A percentile compares a stretch with the other conserved stretches of the same genome.
These are phyloP conservation scores for Ricinus communis DNA, from an alignment of 345 rosid genomes.

Conservation along the genomic window DNA sequence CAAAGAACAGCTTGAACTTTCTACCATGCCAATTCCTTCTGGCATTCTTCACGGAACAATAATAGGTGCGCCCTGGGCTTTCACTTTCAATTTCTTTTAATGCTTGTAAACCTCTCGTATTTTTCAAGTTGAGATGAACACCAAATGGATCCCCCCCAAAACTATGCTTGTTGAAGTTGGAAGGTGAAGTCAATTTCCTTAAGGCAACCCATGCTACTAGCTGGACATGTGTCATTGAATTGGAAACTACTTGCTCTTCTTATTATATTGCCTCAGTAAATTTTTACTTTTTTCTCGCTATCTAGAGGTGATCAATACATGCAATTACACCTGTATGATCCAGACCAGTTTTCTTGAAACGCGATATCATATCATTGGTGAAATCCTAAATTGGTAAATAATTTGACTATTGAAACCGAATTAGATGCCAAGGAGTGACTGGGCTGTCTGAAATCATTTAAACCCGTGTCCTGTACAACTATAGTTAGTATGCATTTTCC, in stretches of 20 bases:
- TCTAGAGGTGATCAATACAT: background rate
- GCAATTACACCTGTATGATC: background rate
- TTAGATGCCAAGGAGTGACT: background rate
- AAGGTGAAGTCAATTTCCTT: background rate
- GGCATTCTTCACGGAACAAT: slow-evolving; percentile 78
- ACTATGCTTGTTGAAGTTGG: background rate
- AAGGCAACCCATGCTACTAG: too few species aligned
- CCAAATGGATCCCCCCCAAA: background rate
- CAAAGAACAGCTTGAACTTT: slow-evolving; percentile 80
- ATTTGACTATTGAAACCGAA: background rate
- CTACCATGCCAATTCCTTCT: slow-evolving; percentile 53
- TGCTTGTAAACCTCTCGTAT: background rate
- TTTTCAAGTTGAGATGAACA: background rate
- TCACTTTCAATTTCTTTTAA: background rate
- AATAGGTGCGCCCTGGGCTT: slow-evolving; percentile 49
- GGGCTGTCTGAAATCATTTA: background rate
- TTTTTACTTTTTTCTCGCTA: background rate
- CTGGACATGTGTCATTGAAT: too few species aligned
- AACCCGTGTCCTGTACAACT: background rate
- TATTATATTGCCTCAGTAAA: too few species aligned
- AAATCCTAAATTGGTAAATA: background rate
- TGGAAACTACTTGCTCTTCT: too few species aligned
- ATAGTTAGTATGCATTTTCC: background rate
- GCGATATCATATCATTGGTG: background rate
- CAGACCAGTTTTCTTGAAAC: background rate